Evolutionary conservation across 257 asterid genomes (phyloP), one percentile per base, ranked within the genome.

Genomic region (Salvia splendens): DNA sequence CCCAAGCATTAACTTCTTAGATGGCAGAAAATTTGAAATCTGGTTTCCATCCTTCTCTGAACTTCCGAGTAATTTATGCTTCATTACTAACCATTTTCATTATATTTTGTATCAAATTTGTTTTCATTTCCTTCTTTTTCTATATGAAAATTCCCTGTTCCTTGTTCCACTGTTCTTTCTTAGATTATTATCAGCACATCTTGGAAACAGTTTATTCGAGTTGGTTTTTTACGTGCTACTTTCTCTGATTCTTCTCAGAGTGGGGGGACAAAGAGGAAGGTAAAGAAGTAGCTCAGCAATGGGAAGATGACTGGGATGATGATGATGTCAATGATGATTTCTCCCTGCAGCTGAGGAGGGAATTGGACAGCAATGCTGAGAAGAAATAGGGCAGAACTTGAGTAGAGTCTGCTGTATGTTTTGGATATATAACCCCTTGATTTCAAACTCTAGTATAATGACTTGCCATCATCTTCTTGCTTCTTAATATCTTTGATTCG

Each of bases 221-320:
- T 57, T 55, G 57, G 7, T 15, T 12, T 72, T 1, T 62, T 57
- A 32, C 14, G 48, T 24, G 30, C 30, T 4, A 41, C 40, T 30
- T 38, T 52, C 55, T 64, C 55, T 66, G 55, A 69, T 52, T 43
- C 9, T 40, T 71, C 57, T 16, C 41, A 91, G 97, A 86, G 73
- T 83, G 92, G 91, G 91, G 87, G 67, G 85, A 63, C 73, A 81
- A 83, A 64, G 90, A 89, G 62, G 95, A 86, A 70, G 95, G 85
- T 8, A 88, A 84, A 76, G 95, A 86, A 69, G 80, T 86, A 68
- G 81, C 82, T 24, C 97, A 86, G 71, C 95, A 91, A 70, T 91
- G 97, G 97, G 97, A 91, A 72, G 97, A 91, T 71, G 97, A 91
- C 62, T 91, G 96, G 96, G 97, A 91, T 79, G 97, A 91, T 56